Evolutionary conservation across 768 basidiomycete species (phyloP), one percentile per base, ranked within the genome.

Genomic region (Coprinopsis cinerea): DNA sequence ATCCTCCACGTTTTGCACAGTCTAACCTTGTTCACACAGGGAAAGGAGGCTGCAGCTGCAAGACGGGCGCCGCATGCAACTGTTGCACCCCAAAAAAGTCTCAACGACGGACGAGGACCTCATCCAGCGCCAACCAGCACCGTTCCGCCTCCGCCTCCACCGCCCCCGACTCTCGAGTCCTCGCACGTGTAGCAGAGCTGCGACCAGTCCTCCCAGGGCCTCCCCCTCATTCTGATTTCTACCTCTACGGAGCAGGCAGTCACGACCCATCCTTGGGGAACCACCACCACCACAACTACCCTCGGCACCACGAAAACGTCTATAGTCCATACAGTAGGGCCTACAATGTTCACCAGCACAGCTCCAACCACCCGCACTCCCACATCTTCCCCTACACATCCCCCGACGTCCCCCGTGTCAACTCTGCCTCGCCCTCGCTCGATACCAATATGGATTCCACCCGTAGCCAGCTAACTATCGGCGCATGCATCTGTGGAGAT

Each of bases 161-260:
- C n/a, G n/a, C n/a, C n/a, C n/a, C 44, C 13, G 41, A 47, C 50
- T 52, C 48, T 76, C 22, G 67, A 75, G 30, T 82, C 49, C 66
- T 80, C 11, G 78, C 76, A 6, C 80, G 82, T 51, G 77, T 83
- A 41, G 75, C 81, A 6, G 80, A 82, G 55, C 67, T 83, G 48
- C 81, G 85, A 5, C 83, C 85, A 2, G 81, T 88, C 17, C 77
- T 86, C 28, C 87, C 87, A 3, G 80, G 81, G 9, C 82, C 82
- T 14, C 52, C 42, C 53, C 30, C 50, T 6, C n/a, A n/a, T n/a
- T 6, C 52, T 46, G 23, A 35, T 55, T 36, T 54, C 70, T 6
- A 9, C 25, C 58, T 61, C 22, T 53, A 58, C 25, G 72, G 76
- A 2, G 69, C 71, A 39, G 47, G 73, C n/a, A n/a, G n/a, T 15